Percentiles rank a stretch among this genome's conserved stretches.
These are phyloP conservation scores for Cyanodermella asteris DNA, from an alignment of 2,329 filamentous ascomycete species.

Conservation along the genomic window DNA sequence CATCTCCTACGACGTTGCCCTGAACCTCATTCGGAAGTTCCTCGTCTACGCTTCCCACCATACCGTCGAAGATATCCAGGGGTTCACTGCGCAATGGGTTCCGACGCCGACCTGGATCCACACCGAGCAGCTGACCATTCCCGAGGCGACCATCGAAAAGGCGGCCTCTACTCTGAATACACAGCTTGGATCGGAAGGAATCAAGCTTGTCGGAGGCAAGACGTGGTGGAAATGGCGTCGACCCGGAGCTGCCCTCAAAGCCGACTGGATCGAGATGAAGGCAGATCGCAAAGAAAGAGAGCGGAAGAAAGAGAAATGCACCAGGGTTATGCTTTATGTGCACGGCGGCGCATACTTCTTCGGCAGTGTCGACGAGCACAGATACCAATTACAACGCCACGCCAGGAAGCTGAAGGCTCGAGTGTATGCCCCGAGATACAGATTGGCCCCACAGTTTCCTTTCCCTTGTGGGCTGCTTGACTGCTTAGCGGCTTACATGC, in stretches of 20 bases:
- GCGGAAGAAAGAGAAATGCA: slow-evolving; percentile 34
- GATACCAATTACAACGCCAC: slow-evolving; percentile 95
- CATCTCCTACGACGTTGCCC: slow-evolving; percentile 82
- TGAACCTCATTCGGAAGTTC: slow-evolving; percentile 72
- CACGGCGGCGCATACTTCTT: slow-evolving; percentile 94
- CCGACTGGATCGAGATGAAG: slow-evolving; percentile 95
- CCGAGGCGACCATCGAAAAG: slow-evolving; percentile 37
- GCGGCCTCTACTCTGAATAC: slow-evolving; percentile 46
- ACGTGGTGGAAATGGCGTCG: slow-evolving; percentile 82
- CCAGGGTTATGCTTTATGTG: slow-evolving; percentile 75
- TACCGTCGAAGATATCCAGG: slow-evolving; percentile 79
- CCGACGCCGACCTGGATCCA: slow-evolving; percentile 77
- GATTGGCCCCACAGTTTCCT: slow-evolving; percentile 78
- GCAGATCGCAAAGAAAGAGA: slow-evolving; percentile 55
- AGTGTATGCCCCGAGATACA: slow-evolving; percentile 64
- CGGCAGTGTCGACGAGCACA: slow-evolving; percentile 83
- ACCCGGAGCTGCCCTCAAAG: slow-evolving; percentile 42
- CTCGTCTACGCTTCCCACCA: slow-evolving; percentile 68
- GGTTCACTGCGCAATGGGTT: slow-evolving; percentile 80
- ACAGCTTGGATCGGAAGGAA: slow-evolving; percentile 58
- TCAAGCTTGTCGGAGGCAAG: slow-evolving; percentile 54
- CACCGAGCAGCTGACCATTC: slow-evolving; percentile 45
- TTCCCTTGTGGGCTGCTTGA: slow-evolving; percentile 88
- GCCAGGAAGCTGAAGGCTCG: slow-evolving; percentile 81
- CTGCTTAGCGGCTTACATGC: slow-evolving; percentile 70